Conservation (phyloP, 352 stramenopile genomes). For the Chrysophaeum taylorii region DNA sequence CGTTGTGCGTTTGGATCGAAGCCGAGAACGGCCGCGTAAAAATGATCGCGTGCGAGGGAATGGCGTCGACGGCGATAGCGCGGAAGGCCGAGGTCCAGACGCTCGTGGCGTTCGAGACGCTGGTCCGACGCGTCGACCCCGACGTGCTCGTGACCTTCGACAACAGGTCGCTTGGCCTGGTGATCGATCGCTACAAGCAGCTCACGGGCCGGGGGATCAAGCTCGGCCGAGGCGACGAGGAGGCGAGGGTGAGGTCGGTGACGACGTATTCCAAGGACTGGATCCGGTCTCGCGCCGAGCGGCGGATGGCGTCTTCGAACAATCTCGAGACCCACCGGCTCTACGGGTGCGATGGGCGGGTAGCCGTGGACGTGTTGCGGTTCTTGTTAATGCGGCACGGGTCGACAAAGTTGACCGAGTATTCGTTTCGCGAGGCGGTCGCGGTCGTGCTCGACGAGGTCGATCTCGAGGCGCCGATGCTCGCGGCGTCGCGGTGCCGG, state of each 20-base stretch:
- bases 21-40: not conserved
- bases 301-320: conserved; percentile 4
- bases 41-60: not conserved
- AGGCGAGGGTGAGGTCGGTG: not conserved
- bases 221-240: not conserved
- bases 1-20: not conserved
- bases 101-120: not conserved
- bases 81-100: not conserved
- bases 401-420: not conserved
- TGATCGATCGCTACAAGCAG: not conserved
- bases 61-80: not conserved
- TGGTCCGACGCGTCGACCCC: not conserved
- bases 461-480: not conserved
- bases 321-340: conserved; percentile 5
- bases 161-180: not conserved
- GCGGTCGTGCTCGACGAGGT: not conserved
- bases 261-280: conserved; percentile 8
- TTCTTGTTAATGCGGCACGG: not conserved
- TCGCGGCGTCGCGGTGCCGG: not conserved
- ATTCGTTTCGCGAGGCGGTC: not conserved
- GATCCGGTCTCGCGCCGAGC: not conserved
- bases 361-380: not conserved
- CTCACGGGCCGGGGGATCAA: not conserved
- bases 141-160: not conserved
- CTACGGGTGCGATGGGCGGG: not conserved